A percentile compares a stretch with the other conserved stretches of the same genome.
phyloP scores from a whole-genome alignment of 2,329 filamentous ascomycete species.

The Stemphylium vesicarium region DNA sequence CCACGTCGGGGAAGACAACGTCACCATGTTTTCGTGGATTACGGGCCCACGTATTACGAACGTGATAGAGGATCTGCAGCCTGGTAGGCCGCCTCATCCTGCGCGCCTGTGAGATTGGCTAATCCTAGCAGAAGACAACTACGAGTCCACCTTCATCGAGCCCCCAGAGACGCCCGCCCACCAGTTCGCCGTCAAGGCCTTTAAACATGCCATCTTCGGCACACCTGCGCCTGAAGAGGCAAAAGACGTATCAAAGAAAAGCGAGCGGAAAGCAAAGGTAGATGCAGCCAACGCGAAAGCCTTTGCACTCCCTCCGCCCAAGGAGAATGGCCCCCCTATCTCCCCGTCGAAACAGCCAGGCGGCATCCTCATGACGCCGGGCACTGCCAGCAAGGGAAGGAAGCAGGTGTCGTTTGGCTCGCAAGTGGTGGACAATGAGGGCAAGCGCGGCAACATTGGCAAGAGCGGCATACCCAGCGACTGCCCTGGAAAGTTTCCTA shows the following conservation, averaged over 20 bases:
- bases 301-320: constrained; percentile 27
- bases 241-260: constrained; percentile 28
- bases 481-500: constrained; percentile 57
- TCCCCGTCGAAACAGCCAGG: constrained; percentile 64
- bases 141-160: constrained; percentile 56
- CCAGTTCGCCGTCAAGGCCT: constrained; percentile 70
- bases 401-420: constrained; percentile 68
- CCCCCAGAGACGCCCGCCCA: constrained; percentile 69
- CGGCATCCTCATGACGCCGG: constrained; percentile 69
- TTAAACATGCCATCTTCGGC: constrained; percentile 69
- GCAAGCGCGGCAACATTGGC: constrained; percentile 54
- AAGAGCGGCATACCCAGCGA: constrained; percentile 57
- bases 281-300: constrained; percentile 33
- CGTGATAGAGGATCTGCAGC: constrained; percentile 45
- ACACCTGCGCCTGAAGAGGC: constrained; percentile 62
- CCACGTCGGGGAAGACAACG: not conserved
- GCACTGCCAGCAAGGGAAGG: constrained; percentile 61
- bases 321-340: constrained; percentile 27
- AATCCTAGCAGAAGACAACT: constrained; percentile 36
- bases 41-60: constrained; percentile 48
- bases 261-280: constrained; percentile 35
- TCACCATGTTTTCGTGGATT: constrained; percentile 49
- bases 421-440: constrained; percentile 63
- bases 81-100: constrained; percentile 30
- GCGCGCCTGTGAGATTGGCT: constrained; percentile 10